A percentile compares a stretch with the other conserved stretches of the same genome.
These are phyloP conservation scores for Lipomyces lipofer DNA, from an alignment of 805 yeast species.

Conservation along the genomic window DNA sequence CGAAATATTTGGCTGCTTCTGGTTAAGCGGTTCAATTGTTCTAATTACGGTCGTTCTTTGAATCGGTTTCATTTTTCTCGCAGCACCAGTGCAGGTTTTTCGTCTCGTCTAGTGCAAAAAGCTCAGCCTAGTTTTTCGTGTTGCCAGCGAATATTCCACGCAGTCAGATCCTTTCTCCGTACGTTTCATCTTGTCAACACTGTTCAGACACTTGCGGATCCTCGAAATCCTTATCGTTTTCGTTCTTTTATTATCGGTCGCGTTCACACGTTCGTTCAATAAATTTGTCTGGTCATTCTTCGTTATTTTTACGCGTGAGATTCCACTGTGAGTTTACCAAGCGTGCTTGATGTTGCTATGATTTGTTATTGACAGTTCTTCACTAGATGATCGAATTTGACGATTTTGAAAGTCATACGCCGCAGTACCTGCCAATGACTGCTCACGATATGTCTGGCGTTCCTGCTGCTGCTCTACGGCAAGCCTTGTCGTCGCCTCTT, in stretches of 20 bases:
- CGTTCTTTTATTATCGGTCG: background rate
- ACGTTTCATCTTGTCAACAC: background rate
- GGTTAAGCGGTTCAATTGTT: background rate
- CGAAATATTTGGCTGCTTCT: background rate
- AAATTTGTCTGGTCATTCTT: too few relatives aligned
- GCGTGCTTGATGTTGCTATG: too few relatives aligned
- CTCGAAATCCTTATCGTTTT: background rate
- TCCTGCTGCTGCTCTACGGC: slow-evolving; percentile 14
- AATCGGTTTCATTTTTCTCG: background rate
- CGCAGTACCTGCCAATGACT: background rate
- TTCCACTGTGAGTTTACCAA: too few relatives aligned
- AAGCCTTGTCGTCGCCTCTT: slow-evolving; percentile 20
- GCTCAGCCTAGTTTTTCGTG: background rate
- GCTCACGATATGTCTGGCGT: background rate
- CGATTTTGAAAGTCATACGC: background rate
- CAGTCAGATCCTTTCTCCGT: background rate
- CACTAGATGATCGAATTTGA: background rate
- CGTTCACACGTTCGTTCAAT: background rate
- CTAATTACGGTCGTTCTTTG: background rate
- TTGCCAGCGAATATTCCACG: background rate
- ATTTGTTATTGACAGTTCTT: background rate
- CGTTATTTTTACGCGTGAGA: too few relatives aligned
- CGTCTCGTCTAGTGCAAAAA: background rate
- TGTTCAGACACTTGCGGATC: background rate
- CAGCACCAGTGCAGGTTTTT: too few relatives aligned